Conservation (phyloP, 78 protist genomes). For the Polysphondylium violaceum region DNA sequence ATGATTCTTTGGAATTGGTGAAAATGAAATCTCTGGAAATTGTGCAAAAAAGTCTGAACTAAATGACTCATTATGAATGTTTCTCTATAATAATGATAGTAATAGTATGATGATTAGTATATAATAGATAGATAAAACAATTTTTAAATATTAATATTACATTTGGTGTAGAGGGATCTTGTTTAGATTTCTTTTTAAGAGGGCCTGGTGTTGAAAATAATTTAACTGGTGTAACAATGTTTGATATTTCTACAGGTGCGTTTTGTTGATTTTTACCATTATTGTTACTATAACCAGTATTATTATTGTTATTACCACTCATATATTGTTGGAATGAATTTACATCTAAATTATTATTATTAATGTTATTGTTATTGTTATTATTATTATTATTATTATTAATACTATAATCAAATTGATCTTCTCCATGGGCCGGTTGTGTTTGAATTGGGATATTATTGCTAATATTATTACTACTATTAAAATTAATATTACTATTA, state of each 20-base stretch:
- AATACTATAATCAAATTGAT: background rate
- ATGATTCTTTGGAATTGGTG: constrained; percentile 47
- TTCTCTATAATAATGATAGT: background rate
- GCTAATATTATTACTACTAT: background rate
- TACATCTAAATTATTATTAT: constrained; percentile 8
- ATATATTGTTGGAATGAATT: background rate
- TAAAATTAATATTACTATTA: constrained; percentile 21
- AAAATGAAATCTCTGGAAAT: constrained; percentile 9
- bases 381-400: background rate
- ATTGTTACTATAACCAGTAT: no score
- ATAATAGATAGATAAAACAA: no score
- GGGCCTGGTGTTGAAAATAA: constrained; percentile 11
- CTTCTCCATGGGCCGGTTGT: background rate
- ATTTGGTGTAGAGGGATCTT: constrained; percentile 10
- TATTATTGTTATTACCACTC: constrained; percentile 1
- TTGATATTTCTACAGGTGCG: background rate
- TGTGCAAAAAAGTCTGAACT: constrained; percentile 1
- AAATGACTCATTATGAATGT: constrained; percentile 15
- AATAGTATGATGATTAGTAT: background rate
- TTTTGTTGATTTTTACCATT: background rate
- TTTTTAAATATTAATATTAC: background rate
- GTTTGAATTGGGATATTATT: background rate
- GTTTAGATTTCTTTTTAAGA: no score
- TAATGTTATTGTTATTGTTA: constrained; percentile 17
- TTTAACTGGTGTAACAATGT: constrained; percentile 57